Conservation (phyloP, 345 rosid genomes). For the Gossypium herbaceum region DNA sequence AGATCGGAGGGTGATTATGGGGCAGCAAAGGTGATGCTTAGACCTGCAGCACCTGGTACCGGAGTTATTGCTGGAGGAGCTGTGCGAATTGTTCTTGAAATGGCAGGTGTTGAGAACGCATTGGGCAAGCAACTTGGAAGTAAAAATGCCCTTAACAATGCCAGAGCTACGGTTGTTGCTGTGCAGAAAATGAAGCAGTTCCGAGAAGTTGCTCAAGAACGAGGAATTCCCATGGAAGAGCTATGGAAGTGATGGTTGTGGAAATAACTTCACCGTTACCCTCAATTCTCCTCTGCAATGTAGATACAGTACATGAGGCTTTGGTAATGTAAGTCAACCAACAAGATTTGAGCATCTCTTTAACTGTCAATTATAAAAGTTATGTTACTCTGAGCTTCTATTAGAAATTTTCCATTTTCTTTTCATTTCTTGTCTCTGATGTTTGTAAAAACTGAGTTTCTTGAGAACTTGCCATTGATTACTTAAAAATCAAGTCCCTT, state of each 20-base stretch:
- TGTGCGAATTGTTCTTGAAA: conserved; percentile 81
- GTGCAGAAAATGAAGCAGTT: conserved; percentile 80
- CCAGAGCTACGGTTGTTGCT: conserved; percentile 81
- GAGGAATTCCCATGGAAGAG: conserved; percentile 94
- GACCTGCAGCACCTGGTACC: conserved; percentile 92
- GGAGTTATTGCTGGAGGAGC: conserved; percentile 97
- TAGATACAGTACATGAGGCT: background rate
- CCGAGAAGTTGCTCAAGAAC: conserved; percentile 76
- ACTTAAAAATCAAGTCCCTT: background rate
- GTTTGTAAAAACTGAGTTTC: background rate
- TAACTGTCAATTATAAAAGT: background rate
- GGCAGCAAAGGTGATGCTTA: conserved; percentile 92
- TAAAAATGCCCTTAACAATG: conserved; percentile 84
- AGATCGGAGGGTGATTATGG: conserved; percentile 84
- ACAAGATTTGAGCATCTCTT: background rate
- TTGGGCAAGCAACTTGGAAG: conserved; percentile 82
- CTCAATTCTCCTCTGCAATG: background rate
- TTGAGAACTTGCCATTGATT: background rate
- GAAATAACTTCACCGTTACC: background rate
- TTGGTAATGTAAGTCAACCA: conserved; percentile 3
- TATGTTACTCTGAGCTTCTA: background rate
- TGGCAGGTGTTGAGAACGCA: conserved; percentile 94
- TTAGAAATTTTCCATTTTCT: background rate
- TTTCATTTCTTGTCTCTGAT: too few species aligned
- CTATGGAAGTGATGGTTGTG: conserved; percentile 57